Evolutionary conservation across 805 yeast genomes (phyloP), one percentile per base, ranked within the genome.

Genomic region (Starmera amethionina): DNA sequence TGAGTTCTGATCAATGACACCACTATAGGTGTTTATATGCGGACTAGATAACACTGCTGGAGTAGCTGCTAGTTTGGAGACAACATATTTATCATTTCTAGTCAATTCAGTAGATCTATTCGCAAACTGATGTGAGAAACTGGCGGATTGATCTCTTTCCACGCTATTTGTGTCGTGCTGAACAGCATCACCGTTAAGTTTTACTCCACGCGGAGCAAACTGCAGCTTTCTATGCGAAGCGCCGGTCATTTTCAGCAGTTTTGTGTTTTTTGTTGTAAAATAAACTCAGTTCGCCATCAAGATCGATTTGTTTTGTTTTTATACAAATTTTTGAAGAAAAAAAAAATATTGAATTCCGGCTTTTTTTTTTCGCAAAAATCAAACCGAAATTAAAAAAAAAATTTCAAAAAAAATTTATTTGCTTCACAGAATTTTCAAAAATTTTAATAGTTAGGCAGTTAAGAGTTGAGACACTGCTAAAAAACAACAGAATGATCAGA

Each of bases 71-170:
- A 79, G 63, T 48, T 67, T 68, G 3, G 73, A 64, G 13, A 80
- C 79, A 40, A 75, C 69, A 53, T 77, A 82, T 42, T 75, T 67
- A 37, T 71, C 67, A 49, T 71, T 79, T 47, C 73, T 69, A 7
- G 85, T 76, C 46, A 79, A 63, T 51, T 79, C 86, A 10, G 58
- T 47, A 8, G 61, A 54, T 6, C 49, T 44, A 38, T 52, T 52
- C 1, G 55, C 43, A 40, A 49, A 51, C 27, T 51, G 52, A 16
- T 46, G 46, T 2, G 48, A 22, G 27, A 22, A 13, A 34, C 42
- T 45, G 42, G 28, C 43, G 14, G n/a, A 13, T 22, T 30, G 11
- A 14, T 34, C 37, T 36, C 30, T 18, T 9, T 16, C 8, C 38
- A 25, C 32, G 12, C 32, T 18, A 34, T 30, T 14, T 30, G 32